These are phyloP conservation scores for Backusella luteola DNA, from an alignment of 192 early-diverging fungal genomes.

Conservation along the genomic window DNA sequence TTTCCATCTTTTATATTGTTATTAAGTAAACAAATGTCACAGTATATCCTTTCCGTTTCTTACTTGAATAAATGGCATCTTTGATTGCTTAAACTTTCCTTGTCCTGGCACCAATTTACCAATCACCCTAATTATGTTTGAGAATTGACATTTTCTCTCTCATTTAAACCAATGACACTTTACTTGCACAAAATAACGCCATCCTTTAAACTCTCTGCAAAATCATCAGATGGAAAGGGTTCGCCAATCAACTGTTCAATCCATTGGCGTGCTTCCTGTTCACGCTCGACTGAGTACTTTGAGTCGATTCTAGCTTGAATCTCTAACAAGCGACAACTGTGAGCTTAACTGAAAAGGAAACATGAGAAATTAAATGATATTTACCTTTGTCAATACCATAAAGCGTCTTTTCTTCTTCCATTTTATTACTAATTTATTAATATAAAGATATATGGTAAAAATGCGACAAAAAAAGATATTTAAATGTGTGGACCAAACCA, in stretches of 20 bases:
- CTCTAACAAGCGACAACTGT: conserved; percentile 14
- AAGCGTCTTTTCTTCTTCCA: conserved; percentile 4
- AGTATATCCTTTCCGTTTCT: conserved; percentile 2
- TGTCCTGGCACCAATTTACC: conserved; percentile 49
- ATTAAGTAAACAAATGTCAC: background rate
- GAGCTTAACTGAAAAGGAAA: background rate
- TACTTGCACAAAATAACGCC: conserved; percentile 78
- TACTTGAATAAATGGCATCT: conserved; percentile 74
- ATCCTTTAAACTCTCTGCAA: conserved; percentile 73
- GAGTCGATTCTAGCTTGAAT: conserved; percentile 34
- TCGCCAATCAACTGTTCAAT: conserved; percentile 62
- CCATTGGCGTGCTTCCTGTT: conserved; percentile 69
- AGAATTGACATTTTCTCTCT: background rate
- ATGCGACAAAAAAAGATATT: background rate
- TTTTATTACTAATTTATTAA: background rate
- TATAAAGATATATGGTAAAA: background rate
- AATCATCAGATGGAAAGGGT: conserved; percentile 47
- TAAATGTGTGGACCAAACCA: background rate
- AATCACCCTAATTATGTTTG: conserved; percentile 45
- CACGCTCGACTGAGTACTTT: conserved; percentile 37
- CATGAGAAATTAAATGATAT: background rate
- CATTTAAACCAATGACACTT: conserved; percentile 1
- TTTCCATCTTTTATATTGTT: conserved; percentile 65
- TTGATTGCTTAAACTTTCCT: conserved; percentile 61
- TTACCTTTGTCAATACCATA: conserved; percentile 12